Conservation (phyloP, 225 moss, liverwort and hornwort genomes). For the Sphagnum contortum region DNA sequence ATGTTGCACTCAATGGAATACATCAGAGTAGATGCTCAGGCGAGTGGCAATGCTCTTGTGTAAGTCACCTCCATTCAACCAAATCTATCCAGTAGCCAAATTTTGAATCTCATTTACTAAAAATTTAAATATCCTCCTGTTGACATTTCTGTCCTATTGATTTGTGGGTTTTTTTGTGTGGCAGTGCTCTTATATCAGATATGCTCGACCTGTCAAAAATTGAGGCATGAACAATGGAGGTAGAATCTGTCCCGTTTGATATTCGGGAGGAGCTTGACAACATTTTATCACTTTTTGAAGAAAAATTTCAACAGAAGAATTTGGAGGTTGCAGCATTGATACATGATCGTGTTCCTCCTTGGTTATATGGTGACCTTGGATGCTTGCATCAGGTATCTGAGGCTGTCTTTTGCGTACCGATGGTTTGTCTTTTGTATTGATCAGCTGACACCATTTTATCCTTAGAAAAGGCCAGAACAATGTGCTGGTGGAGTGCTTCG, state of each 20-base stretch:
- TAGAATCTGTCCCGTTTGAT: conserved; percentile 75
- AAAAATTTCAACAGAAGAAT: conserved; percentile 74
- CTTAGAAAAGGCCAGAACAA: too few species aligned
- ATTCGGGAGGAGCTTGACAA: conserved; percentile 78
- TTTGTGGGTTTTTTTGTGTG: neutral
- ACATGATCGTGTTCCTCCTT: conserved; percentile 64
- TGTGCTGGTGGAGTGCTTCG: too few species aligned
- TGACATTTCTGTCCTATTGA: too few species aligned
- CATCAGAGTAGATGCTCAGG: too few species aligned
- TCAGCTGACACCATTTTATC: too few species aligned
- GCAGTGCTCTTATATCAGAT: conserved; percentile 80
- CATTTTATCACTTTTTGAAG: conserved; percentile 74
- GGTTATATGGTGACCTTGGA: conserved; percentile 76
- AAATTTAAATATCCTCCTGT: too few species aligned
- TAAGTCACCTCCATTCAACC: conserved; percentile 19
- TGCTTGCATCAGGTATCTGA: conserved; percentile 50
- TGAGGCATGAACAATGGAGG: conserved; percentile 87
- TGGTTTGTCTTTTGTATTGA: too few species aligned
- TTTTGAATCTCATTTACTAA: too few species aligned
- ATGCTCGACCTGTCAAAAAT: conserved; percentile 91
- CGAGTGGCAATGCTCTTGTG: conserved; percentile 85
- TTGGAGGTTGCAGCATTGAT: conserved; percentile 75
- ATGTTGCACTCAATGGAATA: too few species aligned
- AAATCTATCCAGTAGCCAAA: too few species aligned
- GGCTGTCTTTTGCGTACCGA: too few species aligned